phyloP scores from a whole-genome alignment of 306 rosid genomes.

The Begonia masoniana region DNA sequence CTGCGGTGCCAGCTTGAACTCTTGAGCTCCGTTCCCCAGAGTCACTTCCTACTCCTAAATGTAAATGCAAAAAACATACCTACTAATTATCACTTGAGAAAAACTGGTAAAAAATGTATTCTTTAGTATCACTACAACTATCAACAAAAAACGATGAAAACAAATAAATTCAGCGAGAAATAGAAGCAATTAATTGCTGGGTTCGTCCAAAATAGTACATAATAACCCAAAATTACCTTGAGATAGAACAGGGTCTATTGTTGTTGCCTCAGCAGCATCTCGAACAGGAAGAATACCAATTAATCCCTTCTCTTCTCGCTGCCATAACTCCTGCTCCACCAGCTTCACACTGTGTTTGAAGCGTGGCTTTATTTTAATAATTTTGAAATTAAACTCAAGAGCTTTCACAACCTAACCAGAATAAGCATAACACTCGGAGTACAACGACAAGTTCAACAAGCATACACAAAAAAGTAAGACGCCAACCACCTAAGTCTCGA shows the following conservation, averaged over 20 bases:
- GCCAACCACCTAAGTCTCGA: too few relatives aligned
- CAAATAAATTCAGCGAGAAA: too few relatives aligned
- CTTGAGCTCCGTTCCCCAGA: slow-evolving; percentile 55
- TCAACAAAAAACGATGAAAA: too few relatives aligned
- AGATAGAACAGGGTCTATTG: slow-evolving; percentile 40
- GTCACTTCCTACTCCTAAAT: slow-evolving; percentile 43
- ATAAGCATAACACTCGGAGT: too few relatives aligned
- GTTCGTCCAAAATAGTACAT: background rate
- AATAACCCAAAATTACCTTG: slow-evolving; percentile 34
- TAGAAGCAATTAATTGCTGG: too few relatives aligned
- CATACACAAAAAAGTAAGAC: too few relatives aligned
- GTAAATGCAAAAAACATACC: background rate
- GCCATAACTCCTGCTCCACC: slow-evolving; percentile 99
- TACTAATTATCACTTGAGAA: too few relatives aligned
- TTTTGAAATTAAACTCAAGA: background rate
- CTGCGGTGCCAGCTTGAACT: slow-evolving; percentile 50
- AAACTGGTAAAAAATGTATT: too few relatives aligned
- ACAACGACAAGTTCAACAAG: too few relatives aligned
- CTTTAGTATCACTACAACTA: too few relatives aligned
- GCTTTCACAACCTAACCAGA: too few relatives aligned
- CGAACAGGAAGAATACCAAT: slow-evolving; percentile 91
- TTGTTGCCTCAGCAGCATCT: slow-evolving; percentile 60
- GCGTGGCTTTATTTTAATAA: background rate
- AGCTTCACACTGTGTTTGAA: slow-evolving; percentile 58
- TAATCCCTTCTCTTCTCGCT: slow-evolving; percentile 93